Base-by-base conservation (phyloP, 2,329 filamentous ascomycete genomes). In the Torrubiella hemipterigena region DNA sequence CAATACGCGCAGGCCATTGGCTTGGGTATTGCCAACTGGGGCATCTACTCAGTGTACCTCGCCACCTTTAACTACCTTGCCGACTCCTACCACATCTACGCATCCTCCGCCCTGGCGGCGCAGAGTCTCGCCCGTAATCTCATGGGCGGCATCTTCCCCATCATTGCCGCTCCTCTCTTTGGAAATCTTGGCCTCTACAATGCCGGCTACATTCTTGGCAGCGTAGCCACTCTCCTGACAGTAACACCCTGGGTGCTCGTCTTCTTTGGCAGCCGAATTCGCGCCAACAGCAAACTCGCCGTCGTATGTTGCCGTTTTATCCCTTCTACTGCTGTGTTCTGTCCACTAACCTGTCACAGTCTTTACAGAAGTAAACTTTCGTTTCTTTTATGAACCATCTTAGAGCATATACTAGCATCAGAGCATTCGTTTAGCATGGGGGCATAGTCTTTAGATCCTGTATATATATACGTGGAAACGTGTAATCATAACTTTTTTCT, bases 11-110 rank as follows among this genome's bases (percentile, higher is more conserved):
- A 48, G 15, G 51, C 53, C 0, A 54, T 89, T 4, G 79, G 75
- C 1, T 65, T 94, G 20, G 73, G 67, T 1, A 70, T 85, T 36
- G 77, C 84, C 0, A 89, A 81, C 0, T 81, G 89, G 63, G 80
- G 87, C 17, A 93, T 95, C 41, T 89, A 84, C 52, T 78, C 74
- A 24, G 75, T 95, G 21, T 93, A 93, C 48, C 67, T 95, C 2
- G 79, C 86, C 3, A 82, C 85, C 0, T 94, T 95, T 60, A 95
- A 95, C 50, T 95, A 93, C 44, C 67, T 95, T 2, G 85, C 86
- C 14, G 87, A 95, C 49, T 79, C 78, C 2, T 95, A 94, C 52
- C 80, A 86, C 48, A 65, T 71, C 3, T 94, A 89, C 45, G 84
- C 87, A 1, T 85, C 78, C 23, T 91, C 82, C 1, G 86, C 87